Percentiles rank a stretch among this genome's conserved stretches.
These are phyloP conservation scores for Penicillium sp. DNA, from an alignment of 2,329 filamentous ascomycete species.

Conservation along the genomic window DNA sequence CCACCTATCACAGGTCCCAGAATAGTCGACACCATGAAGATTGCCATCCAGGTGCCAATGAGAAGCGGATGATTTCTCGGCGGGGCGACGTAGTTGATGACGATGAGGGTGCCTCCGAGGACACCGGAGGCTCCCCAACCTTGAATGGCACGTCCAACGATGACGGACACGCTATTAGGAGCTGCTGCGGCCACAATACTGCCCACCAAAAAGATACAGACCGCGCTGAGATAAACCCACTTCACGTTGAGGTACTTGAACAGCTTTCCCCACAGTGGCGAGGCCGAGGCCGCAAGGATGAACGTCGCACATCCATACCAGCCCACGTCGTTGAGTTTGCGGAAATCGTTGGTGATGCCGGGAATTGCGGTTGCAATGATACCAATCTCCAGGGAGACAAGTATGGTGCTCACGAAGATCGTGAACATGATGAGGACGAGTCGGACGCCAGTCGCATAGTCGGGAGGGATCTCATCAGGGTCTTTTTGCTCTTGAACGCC, in stretches of 20 bases:
- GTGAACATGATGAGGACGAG: constrained; percentile 5
- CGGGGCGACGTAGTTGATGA: neutral
- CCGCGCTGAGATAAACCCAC: constrained; percentile 7
- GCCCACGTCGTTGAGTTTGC: constrained; percentile 1
- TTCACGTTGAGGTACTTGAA: constrained; percentile 15
- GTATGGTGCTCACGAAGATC: constrained; percentile 3
- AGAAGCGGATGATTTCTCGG: neutral
- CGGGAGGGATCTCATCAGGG: constrained; percentile 1
- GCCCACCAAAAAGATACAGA: constrained; percentile 9
- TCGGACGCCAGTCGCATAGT: constrained; percentile 2
- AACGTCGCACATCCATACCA: constrained; percentile 13
- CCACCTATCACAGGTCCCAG: constrained; percentile 2
- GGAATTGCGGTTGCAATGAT: constrained; percentile 4
- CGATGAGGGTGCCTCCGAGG: neutral
- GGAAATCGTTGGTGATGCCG: constrained; percentile 2
- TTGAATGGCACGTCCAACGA: neutral
- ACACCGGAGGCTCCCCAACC: neutral
- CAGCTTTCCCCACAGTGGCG: constrained; percentile 16
- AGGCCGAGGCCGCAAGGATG: constrained; percentile 10
- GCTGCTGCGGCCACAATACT: constrained; percentile 5
- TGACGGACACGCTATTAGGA: neutral
- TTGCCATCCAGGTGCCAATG: neutral
- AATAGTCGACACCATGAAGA: neutral
- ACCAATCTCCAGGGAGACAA: constrained; percentile 2
- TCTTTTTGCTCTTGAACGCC: neutral